Evolutionary conservation across 192 early-diverging fungal species (phyloP), one percentile per base, ranked within the genome.

Genomic region (Umbelopsis vinacea): DNA sequence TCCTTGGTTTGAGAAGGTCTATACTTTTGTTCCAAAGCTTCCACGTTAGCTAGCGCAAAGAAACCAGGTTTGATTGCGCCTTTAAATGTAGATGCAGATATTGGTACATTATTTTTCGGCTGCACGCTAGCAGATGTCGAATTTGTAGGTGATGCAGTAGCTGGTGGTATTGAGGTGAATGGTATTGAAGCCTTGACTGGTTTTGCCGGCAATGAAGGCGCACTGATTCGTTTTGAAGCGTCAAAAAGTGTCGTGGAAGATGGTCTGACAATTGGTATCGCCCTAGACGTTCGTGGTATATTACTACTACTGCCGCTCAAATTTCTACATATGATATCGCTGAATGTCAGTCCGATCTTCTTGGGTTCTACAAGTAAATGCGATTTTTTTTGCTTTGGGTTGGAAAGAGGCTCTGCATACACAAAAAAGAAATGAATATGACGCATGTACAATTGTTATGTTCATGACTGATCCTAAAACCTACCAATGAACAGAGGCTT

Each of bases 401-500:
- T 75, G 0, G 78, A 75, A 1, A 73, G 29, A 0, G 74, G 78
- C 38, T 79, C 78, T 79, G 46, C 6, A 69, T 60, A 11, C 10
- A 26, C 4, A 26, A 24, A 23, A 9, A 15, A 23, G 15, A 23
- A 48, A 6, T 11, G 7, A 35, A 21, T 9, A 70, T 50, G 22
- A 23, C 4, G 26, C 0, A 29, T 6, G 33, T n/a, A 55, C 15
- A 45, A 8, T 15, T 24, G 4, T 1, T 37, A 21, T 46, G 14
- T n/a, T 1, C 4, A 12, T 2, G 2, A 21, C 14, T 67, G 40
- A 12, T 12, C 11, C n/a, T n/a, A 43, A 43, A 43, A 10, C 26
- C 46, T 74, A 74, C 77, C 77, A 43, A 71, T 55, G 24, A 75
- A 71, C 3, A 74, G 40, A 17, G 23, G 8, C 29, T 67, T 70